phyloP scores from a whole-genome alignment of 805 yeast genomes.

The Priceomyces medius region DNA sequence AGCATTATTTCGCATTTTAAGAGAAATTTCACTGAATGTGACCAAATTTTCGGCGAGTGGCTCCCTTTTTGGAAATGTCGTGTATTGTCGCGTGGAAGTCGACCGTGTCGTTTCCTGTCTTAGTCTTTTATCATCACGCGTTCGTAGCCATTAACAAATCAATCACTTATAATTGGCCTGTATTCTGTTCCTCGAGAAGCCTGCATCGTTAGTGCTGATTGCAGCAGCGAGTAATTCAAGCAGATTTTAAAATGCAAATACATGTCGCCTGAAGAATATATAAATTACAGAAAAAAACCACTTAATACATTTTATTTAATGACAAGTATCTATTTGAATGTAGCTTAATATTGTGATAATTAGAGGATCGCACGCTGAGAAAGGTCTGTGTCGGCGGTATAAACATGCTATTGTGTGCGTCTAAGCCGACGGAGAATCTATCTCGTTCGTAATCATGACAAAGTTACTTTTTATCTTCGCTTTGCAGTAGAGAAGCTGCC shows the following conservation, averaged over 20 bases:
- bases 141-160: not conserved
- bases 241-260: not conserved
- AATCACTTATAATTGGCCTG: not conserved
- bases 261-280: not conserved
- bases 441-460: conserved; percentile 12
- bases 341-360: conserved; percentile 2
- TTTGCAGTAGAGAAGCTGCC: not conserved
- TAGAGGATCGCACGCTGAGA: conserved; percentile 5
- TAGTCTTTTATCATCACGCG: not conserved
- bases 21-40: not conserved
- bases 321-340: conserved; percentile 3
- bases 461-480: conserved; percentile 4
- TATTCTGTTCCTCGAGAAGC: not conserved
- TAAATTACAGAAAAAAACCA: no score
- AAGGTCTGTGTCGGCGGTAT: not conserved
- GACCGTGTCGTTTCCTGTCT: not conserved
- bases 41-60: not conserved
- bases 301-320: conserved; percentile 1
- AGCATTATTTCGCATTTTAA: not conserved
- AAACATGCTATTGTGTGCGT: conserved; percentile 1
- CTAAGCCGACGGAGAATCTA: not conserved
- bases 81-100: not conserved
- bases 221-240: not conserved
- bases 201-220: not conserved
- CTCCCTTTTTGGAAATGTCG: not conserved